These are phyloP conservation scores for Fistulinella cinereoalba DNA, from an alignment of 1,284 basidiomycete genomes.

Conservation along the genomic window DNA sequence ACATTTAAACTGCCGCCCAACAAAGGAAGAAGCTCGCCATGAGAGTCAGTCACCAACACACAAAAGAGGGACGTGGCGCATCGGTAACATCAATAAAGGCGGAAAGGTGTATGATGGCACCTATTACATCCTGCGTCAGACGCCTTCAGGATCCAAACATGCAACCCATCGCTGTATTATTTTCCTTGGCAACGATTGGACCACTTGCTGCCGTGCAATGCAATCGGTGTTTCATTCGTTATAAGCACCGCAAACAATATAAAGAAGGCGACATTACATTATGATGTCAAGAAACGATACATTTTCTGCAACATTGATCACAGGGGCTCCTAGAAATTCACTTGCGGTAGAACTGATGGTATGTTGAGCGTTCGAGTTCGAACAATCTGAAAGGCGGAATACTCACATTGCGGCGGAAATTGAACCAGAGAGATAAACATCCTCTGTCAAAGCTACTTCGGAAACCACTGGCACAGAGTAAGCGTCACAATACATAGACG, in stretches of 20 bases:
- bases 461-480: slow-evolving; percentile 58
- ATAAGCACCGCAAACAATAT: slow-evolving; percentile 14
- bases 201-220: neutral
- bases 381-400: slow-evolving; percentile 2
- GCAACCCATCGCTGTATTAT: slow-evolving; percentile 1
- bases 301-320: slow-evolving; percentile 10
- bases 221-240: slow-evolving; percentile 6
- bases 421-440: slow-evolving; percentile 85
- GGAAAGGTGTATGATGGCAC: neutral
- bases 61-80: slow-evolving; percentile 2
- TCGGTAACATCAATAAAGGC: slow-evolving; percentile 26
- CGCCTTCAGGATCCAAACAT: slow-evolving; percentile 10
- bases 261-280: slow-evolving; percentile 28
- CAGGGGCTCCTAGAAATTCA: slow-evolving; percentile 29
- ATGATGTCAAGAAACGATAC: slow-evolving; percentile 11
- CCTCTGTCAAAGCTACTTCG: slow-evolving; percentile 83
- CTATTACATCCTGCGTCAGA: slow-evolving; percentile 3
- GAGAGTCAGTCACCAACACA: slow-evolving; percentile 2
- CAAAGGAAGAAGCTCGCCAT: slow-evolving; percentile 11
- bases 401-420: slow-evolving; percentile 82
- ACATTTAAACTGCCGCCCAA: slow-evolving; percentile 7
- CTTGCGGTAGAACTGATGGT: slow-evolving; percentile 67
- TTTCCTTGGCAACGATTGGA: slow-evolving; percentile 7
- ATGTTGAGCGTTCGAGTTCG: slow-evolving; percentile 12
- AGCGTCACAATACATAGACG: slow-evolving; percentile 7